Evolutionary conservation across 495 filamentous ascomycete genomes (phyloP), one percentile per base, ranked within the genome.

Genomic region (Hypoxylon crocopeplum): DNA sequence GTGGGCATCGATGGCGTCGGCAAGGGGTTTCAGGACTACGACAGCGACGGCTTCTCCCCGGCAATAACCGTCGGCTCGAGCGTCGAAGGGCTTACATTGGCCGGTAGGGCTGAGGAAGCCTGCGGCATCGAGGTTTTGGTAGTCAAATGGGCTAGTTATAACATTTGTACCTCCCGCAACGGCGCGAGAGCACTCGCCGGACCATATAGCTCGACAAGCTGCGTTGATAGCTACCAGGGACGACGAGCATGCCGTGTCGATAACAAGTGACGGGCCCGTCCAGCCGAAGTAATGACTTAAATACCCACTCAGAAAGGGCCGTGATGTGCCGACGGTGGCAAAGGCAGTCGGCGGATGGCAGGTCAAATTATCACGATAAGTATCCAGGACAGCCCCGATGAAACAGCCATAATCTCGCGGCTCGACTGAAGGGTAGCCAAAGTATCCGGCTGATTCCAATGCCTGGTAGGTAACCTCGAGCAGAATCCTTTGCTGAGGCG

Each of bases 11-110:
- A n/a, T n/a, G 0, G 86, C 86, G 67, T 82, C 79, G 17, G 82
- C 76, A 0, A 86, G 67, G 7, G 81, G 65, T 66, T 89, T 89
- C 16, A 89, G 53, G 5, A 87, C 71, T 15, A 88, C 72, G 6
- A 75, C 77, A 0, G 75, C 86, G 22, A 84, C 74, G 27, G 76
- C 84, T 50, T 89, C 86, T 1, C 76, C 82, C 47, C 86, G 73
- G 50, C 86, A 88, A 48, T 88, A 89, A 0, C 86, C 86, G 65
- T 87, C 82, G 15, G 85, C 85, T 2, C 61, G 75, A 41, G 82
- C 75, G 39, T 88, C 86, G 24, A 86, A 89, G 0, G 85, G 82
- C 34, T 88, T 89, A 10, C 50, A 65, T 13, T 68, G 47, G 51
- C 76, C 54, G 0, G 74, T 71, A 0, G 69, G 69, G 24, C 70